phyloP scores from a whole-genome alignment of 495 filamentous ascomycete species.

The Aspergillus indologenus region DNA sequence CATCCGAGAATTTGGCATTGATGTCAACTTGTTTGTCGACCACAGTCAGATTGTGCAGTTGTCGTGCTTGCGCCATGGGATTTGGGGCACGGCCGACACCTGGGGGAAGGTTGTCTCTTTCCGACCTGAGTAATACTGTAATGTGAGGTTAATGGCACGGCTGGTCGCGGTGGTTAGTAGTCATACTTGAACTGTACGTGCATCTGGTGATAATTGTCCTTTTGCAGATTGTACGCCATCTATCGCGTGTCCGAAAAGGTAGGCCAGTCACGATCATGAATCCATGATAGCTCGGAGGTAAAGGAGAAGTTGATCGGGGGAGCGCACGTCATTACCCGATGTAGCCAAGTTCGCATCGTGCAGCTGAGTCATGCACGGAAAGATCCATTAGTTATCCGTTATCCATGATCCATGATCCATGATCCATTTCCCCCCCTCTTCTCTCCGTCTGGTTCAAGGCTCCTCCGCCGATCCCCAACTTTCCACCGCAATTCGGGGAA shows the following conservation, averaged over 20 bases:
- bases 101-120: constrained; percentile 58
- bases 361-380: neutral
- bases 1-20: constrained; percentile 56
- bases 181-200: neutral
- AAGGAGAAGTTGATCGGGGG: too few relatives aligned
- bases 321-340: constrained; percentile 1
- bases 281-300: too few relatives aligned
- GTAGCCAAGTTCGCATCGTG: neutral
- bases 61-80: constrained; percentile 49
- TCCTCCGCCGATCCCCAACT: neutral
- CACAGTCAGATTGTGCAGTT: constrained; percentile 61
- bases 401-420: too few relatives aligned
- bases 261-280: too few relatives aligned
- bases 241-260: too few relatives aligned
- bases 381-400: too few relatives aligned
- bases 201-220: too few relatives aligned
- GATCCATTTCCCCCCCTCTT: neutral
- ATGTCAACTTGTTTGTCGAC: constrained; percentile 60
- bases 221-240: too few relatives aligned
- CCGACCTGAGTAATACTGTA: constrained; percentile 26
- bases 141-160: neutral
- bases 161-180: neutral
- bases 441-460: neutral
- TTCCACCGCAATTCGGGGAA: neutral
- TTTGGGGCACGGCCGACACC: constrained; percentile 56